A percentile compares a stretch with the other conserved stretches of the same genome.
Evolutionary conservation across 805 yeast species (phyloP).

Genomic region (Lipomyces oligophaga): DNA sequence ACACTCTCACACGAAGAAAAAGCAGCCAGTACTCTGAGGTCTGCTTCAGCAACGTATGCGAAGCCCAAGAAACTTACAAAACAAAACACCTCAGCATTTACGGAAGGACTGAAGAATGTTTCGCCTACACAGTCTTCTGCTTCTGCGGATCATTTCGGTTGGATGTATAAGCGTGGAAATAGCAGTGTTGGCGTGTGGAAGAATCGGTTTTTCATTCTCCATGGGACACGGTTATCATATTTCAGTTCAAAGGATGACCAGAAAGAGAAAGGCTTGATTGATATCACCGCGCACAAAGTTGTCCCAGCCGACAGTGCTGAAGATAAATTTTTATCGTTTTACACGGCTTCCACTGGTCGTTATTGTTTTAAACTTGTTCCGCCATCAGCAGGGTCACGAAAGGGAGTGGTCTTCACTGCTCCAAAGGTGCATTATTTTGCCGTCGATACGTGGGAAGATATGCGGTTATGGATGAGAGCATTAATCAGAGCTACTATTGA

Average conservation of each 20-base stretch:
- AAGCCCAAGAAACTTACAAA: slow-evolving; percentile 33
- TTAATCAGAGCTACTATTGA: slow-evolving; percentile 95
- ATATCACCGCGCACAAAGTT: slow-evolving; percentile 91
- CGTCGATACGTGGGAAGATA: slow-evolving; percentile 83
- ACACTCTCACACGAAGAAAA: slow-evolving; percentile 4
- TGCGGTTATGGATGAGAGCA: slow-evolving; percentile 94
- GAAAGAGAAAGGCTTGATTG: slow-evolving; percentile 87
- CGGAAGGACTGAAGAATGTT: slow-evolving; percentile 76
- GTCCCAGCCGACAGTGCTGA: slow-evolving; percentile 72
- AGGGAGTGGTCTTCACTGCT: slow-evolving; percentile 93
- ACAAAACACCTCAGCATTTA: slow-evolving; percentile 44
- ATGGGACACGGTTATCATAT: slow-evolving; percentile 90
- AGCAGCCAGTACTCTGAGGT: slow-evolving; percentile 41
- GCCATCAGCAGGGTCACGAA: slow-evolving; percentile 95
- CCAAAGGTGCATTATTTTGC: slow-evolving; percentile 96
- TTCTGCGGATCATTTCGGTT: slow-evolving; percentile 76
- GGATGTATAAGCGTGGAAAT: slow-evolving; percentile 93
- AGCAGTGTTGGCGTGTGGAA: slow-evolving; percentile 88
- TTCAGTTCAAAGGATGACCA: slow-evolving; percentile 73
- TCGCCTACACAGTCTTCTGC: slow-evolving; percentile 75
- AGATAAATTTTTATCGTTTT: slow-evolving; percentile 77
- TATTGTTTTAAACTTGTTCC: slow-evolving; percentile 90
- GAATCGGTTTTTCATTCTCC: slow-evolving; percentile 62
- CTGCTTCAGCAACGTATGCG: slow-evolving; percentile 50
- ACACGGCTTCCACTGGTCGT: slow-evolving; percentile 92